Evolutionary conservation across 108 stramenopile genomes (phyloP).

Genomic region (Aurantiochytrium sp.): DNA sequence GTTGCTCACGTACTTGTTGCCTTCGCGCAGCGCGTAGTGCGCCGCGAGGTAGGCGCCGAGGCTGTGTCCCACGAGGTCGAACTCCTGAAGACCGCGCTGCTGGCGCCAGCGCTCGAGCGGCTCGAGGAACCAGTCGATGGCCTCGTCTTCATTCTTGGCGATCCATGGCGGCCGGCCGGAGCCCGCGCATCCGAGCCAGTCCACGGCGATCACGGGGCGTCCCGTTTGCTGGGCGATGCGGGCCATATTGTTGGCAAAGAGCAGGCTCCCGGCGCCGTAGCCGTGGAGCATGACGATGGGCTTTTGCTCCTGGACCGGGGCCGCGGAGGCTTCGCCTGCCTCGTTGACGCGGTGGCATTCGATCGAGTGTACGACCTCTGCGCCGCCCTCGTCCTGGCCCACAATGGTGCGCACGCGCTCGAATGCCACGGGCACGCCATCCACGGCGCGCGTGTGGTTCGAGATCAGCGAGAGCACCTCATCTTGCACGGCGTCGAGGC

Average conservation of each 20-base stretch:
- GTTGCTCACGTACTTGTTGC: neutral
- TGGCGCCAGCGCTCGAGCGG: slow-evolving; percentile 1
- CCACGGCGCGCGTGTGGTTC: neutral
- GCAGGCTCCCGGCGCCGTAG: neutral
- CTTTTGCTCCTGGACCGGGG: neutral
- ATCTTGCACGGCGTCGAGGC: neutral
- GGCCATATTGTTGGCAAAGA: slow-evolving; percentile 14
- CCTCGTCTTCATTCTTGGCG: slow-evolving; percentile 6
- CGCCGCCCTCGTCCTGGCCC: neutral
- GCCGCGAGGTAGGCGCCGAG: slow-evolving; percentile 1
- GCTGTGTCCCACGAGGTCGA: neutral
- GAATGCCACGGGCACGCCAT: neutral
- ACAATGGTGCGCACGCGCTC: neutral
- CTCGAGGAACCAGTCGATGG: neutral
- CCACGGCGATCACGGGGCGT: neutral
- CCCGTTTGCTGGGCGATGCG: neutral
- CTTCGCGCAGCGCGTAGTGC: neutral
- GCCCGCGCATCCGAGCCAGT: slow-evolving; percentile 1
- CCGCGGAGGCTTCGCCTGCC: neutral
- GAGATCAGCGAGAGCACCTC: neutral
- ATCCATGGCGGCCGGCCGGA: neutral
- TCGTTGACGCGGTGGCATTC: neutral
- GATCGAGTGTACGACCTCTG: neutral
- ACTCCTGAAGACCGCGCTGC: neutral
- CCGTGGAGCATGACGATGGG: slow-evolving; percentile 28